phyloP scores from a whole-genome alignment of 768 basidiomycete genomes.

The Lanmaoa pseudosensibilis region DNA sequence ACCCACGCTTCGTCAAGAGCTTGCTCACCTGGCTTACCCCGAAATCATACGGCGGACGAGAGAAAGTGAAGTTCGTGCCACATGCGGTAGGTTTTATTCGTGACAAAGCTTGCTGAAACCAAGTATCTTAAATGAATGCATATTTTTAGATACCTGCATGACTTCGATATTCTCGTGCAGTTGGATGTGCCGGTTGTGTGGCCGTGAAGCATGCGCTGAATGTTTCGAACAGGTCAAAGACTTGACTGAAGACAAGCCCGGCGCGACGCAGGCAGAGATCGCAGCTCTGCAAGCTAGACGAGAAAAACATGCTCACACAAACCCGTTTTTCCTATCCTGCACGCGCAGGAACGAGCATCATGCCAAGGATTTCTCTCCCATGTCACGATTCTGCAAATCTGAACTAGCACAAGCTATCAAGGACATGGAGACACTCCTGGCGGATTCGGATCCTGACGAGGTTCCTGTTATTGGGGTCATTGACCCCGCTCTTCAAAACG shows the following conservation, averaged over 20 bases:
- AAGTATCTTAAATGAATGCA: constrained; percentile 6
- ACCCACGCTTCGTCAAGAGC: constrained; percentile 63
- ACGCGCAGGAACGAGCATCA: constrained; percentile 70
- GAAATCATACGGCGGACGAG: constrained; percentile 70
- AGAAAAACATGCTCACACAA: constrained; percentile 61
- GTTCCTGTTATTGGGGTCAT: constrained; percentile 25
- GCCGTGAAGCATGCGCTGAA: constrained; percentile 84
- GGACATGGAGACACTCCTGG: constrained; percentile 64
- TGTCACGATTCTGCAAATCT: constrained; percentile 67
- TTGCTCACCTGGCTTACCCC: constrained; percentile 53
- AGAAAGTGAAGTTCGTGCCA: constrained; percentile 81
- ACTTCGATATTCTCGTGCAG: constrained; percentile 88
- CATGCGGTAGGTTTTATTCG: constrained; percentile 62
- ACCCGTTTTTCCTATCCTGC: constrained; percentile 75
- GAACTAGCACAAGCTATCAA: constrained; percentile 66
- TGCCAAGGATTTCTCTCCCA: constrained; percentile 68
- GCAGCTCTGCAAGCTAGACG: constrained; percentile 50
- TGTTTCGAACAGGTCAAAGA: constrained; percentile 73
- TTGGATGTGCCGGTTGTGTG: constrained; percentile 91
- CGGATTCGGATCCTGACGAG: constrained; percentile 32
- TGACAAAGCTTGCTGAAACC: constrained; percentile 2
- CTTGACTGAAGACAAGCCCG: constrained; percentile 54
- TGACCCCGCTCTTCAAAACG: constrained; percentile 30
- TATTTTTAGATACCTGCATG: constrained; percentile 78
- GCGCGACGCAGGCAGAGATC: constrained; percentile 48